A percentile compares a stretch with the other conserved stretches of the same genome.
These are phyloP conservation scores for Scutellaria galericulata DNA, from an alignment of 257 asterid genomes.

Conservation along the genomic window DNA sequence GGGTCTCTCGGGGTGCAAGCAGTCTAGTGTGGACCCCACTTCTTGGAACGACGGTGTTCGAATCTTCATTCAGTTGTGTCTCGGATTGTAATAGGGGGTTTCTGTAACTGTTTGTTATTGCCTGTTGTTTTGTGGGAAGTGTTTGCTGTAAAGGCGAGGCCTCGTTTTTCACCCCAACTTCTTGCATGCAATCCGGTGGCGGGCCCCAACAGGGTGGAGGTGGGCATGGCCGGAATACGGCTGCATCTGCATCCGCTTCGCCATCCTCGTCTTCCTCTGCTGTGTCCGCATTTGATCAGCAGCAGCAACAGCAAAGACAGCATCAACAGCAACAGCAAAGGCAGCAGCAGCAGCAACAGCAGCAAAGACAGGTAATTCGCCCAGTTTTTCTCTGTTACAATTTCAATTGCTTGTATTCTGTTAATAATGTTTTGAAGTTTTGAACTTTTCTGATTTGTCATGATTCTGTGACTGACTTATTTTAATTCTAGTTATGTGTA, in stretches of 20 bases:
- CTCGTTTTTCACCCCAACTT: background rate
- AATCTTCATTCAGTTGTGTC: slow-evolving; percentile 8
- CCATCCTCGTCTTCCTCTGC: slow-evolving; percentile 95
- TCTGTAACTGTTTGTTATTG: slow-evolving; percentile 8
- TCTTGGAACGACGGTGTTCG: slow-evolving; percentile 20
- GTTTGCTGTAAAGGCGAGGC: slow-evolving; percentile 6
- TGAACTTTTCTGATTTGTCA: slow-evolving; percentile 2
- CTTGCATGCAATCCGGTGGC: slow-evolving; percentile 89
- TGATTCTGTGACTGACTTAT: background rate
- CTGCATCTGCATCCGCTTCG: slow-evolving; percentile 76
- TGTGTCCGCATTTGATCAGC: slow-evolving; percentile 85
- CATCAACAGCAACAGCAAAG: slow-evolving; percentile 29
- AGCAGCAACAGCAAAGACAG: slow-evolving; percentile 57
- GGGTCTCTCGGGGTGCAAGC: slow-evolving; percentile 28
- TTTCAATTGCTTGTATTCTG: slow-evolving; percentile 3
- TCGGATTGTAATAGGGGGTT: slow-evolving; percentile 10
- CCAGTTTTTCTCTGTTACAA: background rate
- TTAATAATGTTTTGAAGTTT: slow-evolving; percentile 6
- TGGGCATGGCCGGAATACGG: slow-evolving; percentile 85
- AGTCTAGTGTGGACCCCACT: slow-evolving; percentile 17
- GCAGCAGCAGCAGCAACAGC: slow-evolving; percentile 39
- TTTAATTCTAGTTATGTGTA: background rate
- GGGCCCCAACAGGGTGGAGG: slow-evolving; percentile 87
- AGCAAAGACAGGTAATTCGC: slow-evolving; percentile 63
- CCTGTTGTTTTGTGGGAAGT: slow-evolving; percentile 22